phyloP scores from a whole-genome alignment of 164 flowering plant species.

The Annona squamosa region DNA sequence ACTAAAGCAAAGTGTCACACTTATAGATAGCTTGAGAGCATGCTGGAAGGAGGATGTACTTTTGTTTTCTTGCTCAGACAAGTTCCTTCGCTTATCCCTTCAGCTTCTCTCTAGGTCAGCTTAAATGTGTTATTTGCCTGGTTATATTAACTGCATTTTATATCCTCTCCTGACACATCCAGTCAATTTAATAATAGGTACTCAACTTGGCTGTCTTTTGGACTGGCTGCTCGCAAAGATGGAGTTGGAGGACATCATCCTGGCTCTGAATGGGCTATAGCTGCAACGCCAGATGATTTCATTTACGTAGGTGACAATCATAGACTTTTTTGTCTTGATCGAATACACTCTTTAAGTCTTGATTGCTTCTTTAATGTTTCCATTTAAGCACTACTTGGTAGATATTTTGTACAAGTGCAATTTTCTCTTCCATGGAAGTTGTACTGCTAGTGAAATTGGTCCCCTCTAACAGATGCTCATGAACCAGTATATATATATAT shows the following conservation, averaged over 20 bases:
- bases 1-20: constrained; percentile 69
- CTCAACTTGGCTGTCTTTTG: constrained; percentile 74
- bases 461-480: not conserved
- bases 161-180: not conserved
- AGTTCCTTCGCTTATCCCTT: constrained; percentile 81
- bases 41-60: constrained; percentile 95
- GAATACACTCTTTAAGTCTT: not conserved
- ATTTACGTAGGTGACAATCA: constrained; percentile 46
- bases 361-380: not conserved
- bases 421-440: not conserved
- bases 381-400: not conserved
- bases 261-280: constrained; percentile 74
- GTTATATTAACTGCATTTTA: not conserved
- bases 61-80: constrained; percentile 73
- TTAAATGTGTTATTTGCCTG: constrained; percentile 7
- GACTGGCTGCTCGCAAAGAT: constrained; percentile 57
- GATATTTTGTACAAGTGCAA: not conserved
- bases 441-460: not conserved
- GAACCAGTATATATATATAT: too few relatives aligned
- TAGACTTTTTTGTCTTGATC: not conserved
- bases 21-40: constrained; percentile 74
- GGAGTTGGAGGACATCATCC: constrained; percentile 37
- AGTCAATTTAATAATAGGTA: constrained; percentile 36
- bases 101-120: constrained; percentile 87
- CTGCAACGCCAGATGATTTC: constrained; percentile 79